Evolutionary conservation across 805 yeast species (phyloP).

Genomic region (Vanderwaltozyma verrucispora): DNA sequence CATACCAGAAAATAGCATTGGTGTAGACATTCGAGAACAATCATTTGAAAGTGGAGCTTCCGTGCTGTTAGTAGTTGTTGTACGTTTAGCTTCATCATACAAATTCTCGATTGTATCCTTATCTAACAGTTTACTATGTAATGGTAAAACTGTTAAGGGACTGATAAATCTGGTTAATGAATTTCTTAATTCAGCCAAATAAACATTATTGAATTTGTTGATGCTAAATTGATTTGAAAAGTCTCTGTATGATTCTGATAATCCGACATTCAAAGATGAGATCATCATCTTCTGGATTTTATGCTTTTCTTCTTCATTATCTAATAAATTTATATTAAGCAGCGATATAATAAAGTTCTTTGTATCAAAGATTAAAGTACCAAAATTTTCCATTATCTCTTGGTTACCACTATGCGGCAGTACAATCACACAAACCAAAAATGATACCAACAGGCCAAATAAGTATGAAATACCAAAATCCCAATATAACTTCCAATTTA

Average conservation of each 20-base stretch:
- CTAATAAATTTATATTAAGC: constrained; percentile 9
- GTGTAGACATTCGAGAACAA: not conserved
- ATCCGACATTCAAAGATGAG: constrained; percentile 21
- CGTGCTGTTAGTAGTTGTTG: not conserved
- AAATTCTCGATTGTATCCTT: constrained; percentile 11
- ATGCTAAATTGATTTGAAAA: constrained; percentile 33
- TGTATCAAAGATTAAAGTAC: constrained; percentile 16
- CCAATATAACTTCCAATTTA: constrained; percentile 31
- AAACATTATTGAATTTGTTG: constrained; percentile 25
- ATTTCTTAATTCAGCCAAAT: constrained; percentile 32
- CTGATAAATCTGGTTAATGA: constrained; percentile 31
- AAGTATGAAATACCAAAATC: constrained; percentile 36
- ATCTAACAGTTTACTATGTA: constrained; percentile 15
- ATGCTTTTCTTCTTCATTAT: constrained; percentile 11
- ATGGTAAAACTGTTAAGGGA: constrained; percentile 35
- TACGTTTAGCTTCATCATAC: constrained; percentile 4
- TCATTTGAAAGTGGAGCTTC: not conserved
- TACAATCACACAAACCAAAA: constrained; percentile 27
- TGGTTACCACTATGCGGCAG: constrained; percentile 36
- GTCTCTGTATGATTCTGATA: constrained; percentile 36
- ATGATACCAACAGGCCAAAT: constrained; percentile 33
- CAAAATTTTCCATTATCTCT: constrained; percentile 21
- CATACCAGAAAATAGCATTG: constrained; percentile 1
- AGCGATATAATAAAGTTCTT: constrained; percentile 19
- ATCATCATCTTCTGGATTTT: constrained; percentile 26